Evolutionary conservation across 306 rosid genomes (phyloP).

Genomic region (Urtica urens): DNA sequence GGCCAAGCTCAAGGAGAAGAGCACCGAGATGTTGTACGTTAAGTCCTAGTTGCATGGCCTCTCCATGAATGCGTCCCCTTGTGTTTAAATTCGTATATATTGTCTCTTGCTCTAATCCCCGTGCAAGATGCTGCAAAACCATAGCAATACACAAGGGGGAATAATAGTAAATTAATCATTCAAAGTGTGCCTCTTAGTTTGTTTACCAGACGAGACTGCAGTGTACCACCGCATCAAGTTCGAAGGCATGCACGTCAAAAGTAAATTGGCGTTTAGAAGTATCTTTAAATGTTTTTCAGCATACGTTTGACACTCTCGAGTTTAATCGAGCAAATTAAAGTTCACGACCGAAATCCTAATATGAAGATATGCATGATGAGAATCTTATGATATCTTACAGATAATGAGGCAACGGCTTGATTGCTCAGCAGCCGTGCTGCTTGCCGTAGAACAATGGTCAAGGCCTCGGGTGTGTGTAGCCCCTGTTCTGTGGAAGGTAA

Average conservation of each 20-base stretch:
- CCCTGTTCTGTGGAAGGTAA: conserved; percentile 78
- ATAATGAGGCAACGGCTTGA: conserved; percentile 69
- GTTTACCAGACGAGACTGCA: background rate
- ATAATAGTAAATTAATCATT: conserved; percentile 5
- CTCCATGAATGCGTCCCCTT: conserved; percentile 73
- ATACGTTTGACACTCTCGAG: too few relatives aligned
- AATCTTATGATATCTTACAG: conserved; percentile 38
- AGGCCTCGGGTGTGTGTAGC: conserved; percentile 69
- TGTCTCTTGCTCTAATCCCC: conserved; percentile 70
- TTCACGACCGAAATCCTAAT: background rate
- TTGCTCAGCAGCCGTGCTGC: conserved; percentile 59
- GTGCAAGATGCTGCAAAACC: conserved; percentile 81
- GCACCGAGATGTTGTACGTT: conserved; percentile 87
- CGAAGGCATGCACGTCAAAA: too few relatives aligned
- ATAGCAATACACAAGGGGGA: conserved; percentile 32
- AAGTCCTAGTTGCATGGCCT: conserved; percentile 64
- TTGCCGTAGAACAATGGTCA: conserved; percentile 59
- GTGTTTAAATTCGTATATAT: conserved; percentile 40
- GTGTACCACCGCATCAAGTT: too few relatives aligned
- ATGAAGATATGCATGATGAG: conserved; percentile 7
- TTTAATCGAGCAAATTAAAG: too few relatives aligned
- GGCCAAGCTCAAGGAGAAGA: conserved; percentile 93
- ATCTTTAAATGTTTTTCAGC: too few relatives aligned
- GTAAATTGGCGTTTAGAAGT: too few relatives aligned
- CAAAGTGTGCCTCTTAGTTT: background rate